A percentile compares a stretch with the other conserved stretches of the same genome.
phyloP scores from a whole-genome alignment of 1,284 basidiomycete species.

The Puccinia horiana region DNA sequence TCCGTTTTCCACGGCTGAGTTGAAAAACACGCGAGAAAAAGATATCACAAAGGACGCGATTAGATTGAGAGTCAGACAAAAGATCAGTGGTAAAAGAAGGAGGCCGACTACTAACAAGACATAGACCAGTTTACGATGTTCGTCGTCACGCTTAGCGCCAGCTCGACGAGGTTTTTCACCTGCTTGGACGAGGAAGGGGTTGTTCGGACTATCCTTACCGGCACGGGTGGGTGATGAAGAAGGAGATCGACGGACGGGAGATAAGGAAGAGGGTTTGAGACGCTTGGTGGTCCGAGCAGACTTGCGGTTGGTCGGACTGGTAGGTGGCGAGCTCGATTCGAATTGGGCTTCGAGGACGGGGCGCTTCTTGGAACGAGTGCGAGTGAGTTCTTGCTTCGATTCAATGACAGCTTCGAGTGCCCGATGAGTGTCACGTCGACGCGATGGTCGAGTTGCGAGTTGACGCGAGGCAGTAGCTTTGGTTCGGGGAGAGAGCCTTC shows the following conservation, averaged over 20 bases:
- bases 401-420: neutral
- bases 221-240: neutral
- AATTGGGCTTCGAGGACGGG: neutral
- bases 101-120: constrained; percentile 19
- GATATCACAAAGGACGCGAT: constrained; percentile 2
- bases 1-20: constrained; percentile 38
- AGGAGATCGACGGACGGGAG: neutral
- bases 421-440: neutral
- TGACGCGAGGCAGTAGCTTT: neutral
- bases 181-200: constrained; percentile 23
- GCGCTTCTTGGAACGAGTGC: neutral
- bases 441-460: neutral
- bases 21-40: neutral
- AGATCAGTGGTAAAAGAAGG: neutral
- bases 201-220: constrained; percentile 17
- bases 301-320: constrained; percentile 30
- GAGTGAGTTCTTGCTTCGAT: neutral
- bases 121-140: constrained; percentile 33
- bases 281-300: constrained; percentile 9
- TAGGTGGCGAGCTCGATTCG: constrained; percentile 19
- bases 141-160: constrained; percentile 6
- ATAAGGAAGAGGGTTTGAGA: neutral
- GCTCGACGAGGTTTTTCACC: constrained; percentile 29
- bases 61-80: neutral
- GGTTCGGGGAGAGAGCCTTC: neutral